Base-by-base conservation (phyloP, 140 eudicot genomes). In the Eryngium alpinum region DNA sequence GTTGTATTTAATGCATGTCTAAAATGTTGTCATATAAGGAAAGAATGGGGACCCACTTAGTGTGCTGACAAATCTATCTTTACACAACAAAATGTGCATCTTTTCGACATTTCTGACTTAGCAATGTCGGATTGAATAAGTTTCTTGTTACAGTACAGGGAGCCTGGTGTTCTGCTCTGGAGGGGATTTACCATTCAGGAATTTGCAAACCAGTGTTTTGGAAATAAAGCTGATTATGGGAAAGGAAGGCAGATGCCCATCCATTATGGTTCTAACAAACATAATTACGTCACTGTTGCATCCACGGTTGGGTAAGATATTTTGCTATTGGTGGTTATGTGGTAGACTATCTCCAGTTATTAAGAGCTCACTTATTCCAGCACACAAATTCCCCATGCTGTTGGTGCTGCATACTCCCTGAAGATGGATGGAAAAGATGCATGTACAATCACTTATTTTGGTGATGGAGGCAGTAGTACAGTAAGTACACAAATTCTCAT, bases 181-280 rank as follows among this genome's bases (percentile, higher is more conserved):
- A 91, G 99, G 49, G 98, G 99, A 70, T 92, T 92, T 85, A 91
- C 89, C 25, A 77, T 95, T 44, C 92, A 93, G 88, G 96, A 95
- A 57, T 92, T 92, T 66, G 87, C 99, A 27, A 85, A 92, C 81
- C 99, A 95, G 29, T 84, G 81, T 14, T 90, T 91, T 75, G 99
- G 99, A 19, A 95, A 87, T 43, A 91, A 91, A 79, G 86, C 81
- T 74, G 99, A 89, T 84, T 66, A 83, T 57, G 97, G 97, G 46
- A 95, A 95, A 87, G 99, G 99, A 77, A 87, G 91, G 65, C 98
- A 95, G 51, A 92, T 95, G 98, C 97, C 97, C 21, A 84, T 91
- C 71, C 99, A 95, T 86, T 95, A 95, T 43, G 97, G 99, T 25
- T 90, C 99, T 49, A 87, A 81, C 31, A 82, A 88, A 69, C 96